Conservation (phyloP, 805 yeast genomes). For the Candida ortonii region DNA sequence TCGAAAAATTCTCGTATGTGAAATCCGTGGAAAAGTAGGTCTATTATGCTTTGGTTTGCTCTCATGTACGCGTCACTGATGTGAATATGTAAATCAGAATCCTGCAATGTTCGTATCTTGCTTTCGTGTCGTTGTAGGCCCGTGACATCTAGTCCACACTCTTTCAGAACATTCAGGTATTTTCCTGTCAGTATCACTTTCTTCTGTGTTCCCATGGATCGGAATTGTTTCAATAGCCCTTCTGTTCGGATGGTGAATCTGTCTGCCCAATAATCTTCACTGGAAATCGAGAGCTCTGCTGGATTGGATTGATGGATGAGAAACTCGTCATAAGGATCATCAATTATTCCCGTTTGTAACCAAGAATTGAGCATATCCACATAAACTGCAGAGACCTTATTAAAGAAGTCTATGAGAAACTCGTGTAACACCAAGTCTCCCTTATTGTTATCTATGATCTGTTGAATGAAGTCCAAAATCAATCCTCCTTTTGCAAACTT, state of each 20-base stretch:
- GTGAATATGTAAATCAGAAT: slow-evolving; percentile 44
- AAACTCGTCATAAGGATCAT: slow-evolving; percentile 83
- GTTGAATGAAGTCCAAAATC: slow-evolving; percentile 60
- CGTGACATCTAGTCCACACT: slow-evolving; percentile 46
- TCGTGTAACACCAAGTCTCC: slow-evolving; percentile 62
- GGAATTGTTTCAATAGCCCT: slow-evolving; percentile 68
- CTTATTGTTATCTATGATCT: slow-evolving; percentile 49
- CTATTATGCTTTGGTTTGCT: slow-evolving; percentile 62
- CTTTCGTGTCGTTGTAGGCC: slow-evolving; percentile 2
- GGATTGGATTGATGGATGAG: slow-evolving; percentile 47
- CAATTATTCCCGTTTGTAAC: slow-evolving; percentile 69
- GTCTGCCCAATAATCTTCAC: slow-evolving; percentile 70
- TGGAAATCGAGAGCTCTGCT: slow-evolving; percentile 11
- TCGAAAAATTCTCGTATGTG: slow-evolving; percentile 46
- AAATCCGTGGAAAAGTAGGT: slow-evolving; percentile 60
- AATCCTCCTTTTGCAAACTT: slow-evolving; percentile 75
- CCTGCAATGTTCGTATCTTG: slow-evolving; percentile 26
- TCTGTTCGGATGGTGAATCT: slow-evolving; percentile 72
- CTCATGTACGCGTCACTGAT: slow-evolving; percentile 60
- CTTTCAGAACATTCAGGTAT: slow-evolving; percentile 67
- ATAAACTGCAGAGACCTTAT: slow-evolving; percentile 60
- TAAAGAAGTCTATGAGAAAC: slow-evolving; percentile 52
- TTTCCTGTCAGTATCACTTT: slow-evolving; percentile 82
- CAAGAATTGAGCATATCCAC: slow-evolving; percentile 70
- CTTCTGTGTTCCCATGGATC: slow-evolving; percentile 48